Percentiles rank a stretch among this genome's conserved stretches.
These are phyloP conservation scores for Pseudomonodictys pantanalensis DNA, from an alignment of 495 filamentous ascomycete genomes.

Conservation along the genomic window DNA sequence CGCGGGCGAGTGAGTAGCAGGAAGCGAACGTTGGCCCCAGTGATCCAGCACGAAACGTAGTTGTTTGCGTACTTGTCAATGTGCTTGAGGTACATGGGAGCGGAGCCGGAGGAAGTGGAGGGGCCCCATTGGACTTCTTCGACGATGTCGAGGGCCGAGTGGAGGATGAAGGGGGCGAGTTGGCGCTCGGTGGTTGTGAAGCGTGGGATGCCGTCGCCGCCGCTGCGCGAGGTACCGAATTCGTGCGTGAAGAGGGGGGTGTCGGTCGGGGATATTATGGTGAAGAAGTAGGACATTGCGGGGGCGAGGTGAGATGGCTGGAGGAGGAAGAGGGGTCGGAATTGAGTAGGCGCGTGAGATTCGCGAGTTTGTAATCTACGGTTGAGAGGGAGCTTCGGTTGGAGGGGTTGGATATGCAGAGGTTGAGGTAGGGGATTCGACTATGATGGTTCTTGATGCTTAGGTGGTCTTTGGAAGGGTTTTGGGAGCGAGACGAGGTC, in stretches of 20 bases:
- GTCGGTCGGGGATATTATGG: conserved; percentile 89
- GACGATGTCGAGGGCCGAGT: conserved; percentile 86
- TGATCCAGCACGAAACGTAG: conserved; percentile 89
- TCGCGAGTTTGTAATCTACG: too few relatives aligned
- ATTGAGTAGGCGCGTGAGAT: too few relatives aligned
- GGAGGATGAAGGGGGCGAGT: conserved; percentile 96
- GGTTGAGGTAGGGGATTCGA: too few relatives aligned
- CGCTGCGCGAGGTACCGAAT: conserved; percentile 91
- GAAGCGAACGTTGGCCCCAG: conserved; percentile 77
- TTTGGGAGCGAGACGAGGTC: too few relatives aligned
- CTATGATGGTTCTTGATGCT: too few relatives aligned
- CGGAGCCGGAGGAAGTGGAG: conserved; percentile 15
- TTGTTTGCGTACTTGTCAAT: conserved; percentile 90
- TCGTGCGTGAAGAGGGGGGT: conserved; percentile 93
- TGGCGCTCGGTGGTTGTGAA: conserved; percentile 82
- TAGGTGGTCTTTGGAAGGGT: too few relatives aligned
- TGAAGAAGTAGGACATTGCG: conserved; percentile 93
- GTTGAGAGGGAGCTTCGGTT: too few relatives aligned
- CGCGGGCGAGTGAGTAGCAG: conserved; percentile 76
- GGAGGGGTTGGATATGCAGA: too few relatives aligned
- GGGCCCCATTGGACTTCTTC: conserved; percentile 89
- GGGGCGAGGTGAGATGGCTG: not conserved
- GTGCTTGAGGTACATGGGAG: conserved; percentile 82
- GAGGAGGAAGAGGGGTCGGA: too few relatives aligned
- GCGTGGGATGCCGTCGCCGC: conserved; percentile 84